Percentiles rank a stretch among this genome's conserved stretches.
phyloP scores from a whole-genome alignment of 805 yeast species.

The Lipomyces japonicus region DNA sequence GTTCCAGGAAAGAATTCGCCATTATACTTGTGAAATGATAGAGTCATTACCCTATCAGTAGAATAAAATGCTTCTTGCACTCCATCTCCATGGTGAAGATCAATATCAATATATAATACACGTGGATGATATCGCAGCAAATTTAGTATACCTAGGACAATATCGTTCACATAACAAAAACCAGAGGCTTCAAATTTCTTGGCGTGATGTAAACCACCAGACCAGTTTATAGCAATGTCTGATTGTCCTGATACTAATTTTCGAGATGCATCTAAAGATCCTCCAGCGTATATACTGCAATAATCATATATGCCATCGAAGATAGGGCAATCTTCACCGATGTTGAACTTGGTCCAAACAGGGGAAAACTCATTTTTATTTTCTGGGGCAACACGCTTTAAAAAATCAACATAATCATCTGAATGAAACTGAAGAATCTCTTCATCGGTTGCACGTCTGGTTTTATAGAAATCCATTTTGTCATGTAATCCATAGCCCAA shows the following conservation, averaged over 20 bases:
- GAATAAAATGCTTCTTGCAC: constrained; percentile 92
- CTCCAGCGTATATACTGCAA: constrained; percentile 80
- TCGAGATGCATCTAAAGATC: constrained; percentile 85
- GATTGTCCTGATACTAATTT: constrained; percentile 76
- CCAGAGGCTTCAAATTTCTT: constrained; percentile 88
- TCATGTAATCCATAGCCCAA: constrained; percentile 80
- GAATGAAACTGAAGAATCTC: constrained; percentile 82
- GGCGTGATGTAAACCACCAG: constrained; percentile 93
- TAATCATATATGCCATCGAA: constrained; percentile 75
- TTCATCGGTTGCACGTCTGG: constrained; percentile 74
- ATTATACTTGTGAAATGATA: constrained; percentile 81
- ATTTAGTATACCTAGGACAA: constrained; percentile 78
- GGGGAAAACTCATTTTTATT: constrained; percentile 21
- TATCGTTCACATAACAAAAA: constrained; percentile 86
- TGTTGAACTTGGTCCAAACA: constrained; percentile 66
- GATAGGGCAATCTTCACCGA: constrained; percentile 88
- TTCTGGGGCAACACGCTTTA: constrained; percentile 42
- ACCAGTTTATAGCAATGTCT: constrained; percentile 88
- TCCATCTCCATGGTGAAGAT: constrained; percentile 93
- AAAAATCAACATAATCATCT: constrained; percentile 77
- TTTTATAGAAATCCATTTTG: constrained; percentile 82
- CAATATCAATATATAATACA: constrained; percentile 83
- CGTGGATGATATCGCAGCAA: constrained; percentile 78
- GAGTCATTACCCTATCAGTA: constrained; percentile 86
- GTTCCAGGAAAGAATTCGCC: constrained; percentile 95